Evolutionary conservation across 768 basidiomycete genomes (phyloP).

Genomic region (Boletellus emodensis): DNA sequence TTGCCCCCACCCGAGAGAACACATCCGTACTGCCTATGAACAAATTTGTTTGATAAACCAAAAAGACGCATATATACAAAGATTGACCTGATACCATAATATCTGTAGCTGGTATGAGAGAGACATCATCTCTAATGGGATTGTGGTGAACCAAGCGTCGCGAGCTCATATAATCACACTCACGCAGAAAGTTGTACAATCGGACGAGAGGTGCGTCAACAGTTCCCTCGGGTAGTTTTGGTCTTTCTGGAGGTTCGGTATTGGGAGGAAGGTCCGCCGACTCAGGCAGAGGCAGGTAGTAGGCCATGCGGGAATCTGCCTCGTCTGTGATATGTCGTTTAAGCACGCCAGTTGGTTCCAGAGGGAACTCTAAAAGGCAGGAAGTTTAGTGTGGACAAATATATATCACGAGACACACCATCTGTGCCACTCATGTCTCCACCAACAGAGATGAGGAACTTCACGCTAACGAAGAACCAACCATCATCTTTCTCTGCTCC

Average conservation of each 20-base stretch:
- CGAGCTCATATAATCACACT: conserved; percentile 26
- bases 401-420: conserved; percentile 38
- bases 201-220: conserved; percentile 83
- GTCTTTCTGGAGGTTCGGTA: conserved; percentile 38
- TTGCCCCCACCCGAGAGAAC: conserved; percentile 83
- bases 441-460: conserved; percentile 69
- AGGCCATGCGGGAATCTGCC: conserved; percentile 63
- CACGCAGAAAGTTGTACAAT: conserved; percentile 86
- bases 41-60: not conserved
- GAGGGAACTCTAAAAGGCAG: conserved; percentile 60
- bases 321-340: conserved; percentile 70
- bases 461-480: conserved; percentile 83
- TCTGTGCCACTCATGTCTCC: conserved; percentile 71
- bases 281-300: conserved; percentile 51
- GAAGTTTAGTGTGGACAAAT: not conserved
- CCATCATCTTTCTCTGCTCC: conserved; percentile 67
- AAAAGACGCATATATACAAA: not conserved
- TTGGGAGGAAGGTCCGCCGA: conserved; percentile 40
- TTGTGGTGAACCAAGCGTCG: not conserved
- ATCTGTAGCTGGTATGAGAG: conserved; percentile 91
- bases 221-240: conserved; percentile 53
- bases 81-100: conserved; percentile 66
- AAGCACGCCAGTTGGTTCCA: conserved; percentile 55
- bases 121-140: conserved; percentile 75
- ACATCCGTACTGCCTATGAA: conserved; percentile 63